A percentile compares a stretch with the other conserved stretches of the same genome.
Evolutionary conservation across 768 basidiomycete genomes (phyloP).

Genomic region (Auricularia sp.): DNA sequence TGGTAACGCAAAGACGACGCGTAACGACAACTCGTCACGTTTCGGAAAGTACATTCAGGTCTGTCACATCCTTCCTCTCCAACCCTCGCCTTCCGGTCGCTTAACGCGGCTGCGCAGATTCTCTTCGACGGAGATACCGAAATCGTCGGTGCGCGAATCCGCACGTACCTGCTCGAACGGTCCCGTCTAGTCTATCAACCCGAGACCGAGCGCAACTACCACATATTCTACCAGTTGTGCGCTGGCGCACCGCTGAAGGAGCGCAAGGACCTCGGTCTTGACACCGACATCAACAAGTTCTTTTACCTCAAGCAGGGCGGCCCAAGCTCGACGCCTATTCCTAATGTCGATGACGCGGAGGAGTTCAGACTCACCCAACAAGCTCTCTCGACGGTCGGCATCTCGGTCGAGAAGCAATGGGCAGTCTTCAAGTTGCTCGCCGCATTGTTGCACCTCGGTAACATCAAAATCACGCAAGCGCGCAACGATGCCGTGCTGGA

Average conservation of each 20-base stretch:
- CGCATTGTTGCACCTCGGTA: constrained; percentile 92
- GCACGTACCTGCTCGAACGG: constrained; percentile 95
- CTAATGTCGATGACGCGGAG: constrained; percentile 90
- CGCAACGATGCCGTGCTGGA: constrained; percentile 78
- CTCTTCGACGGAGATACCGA: constrained; percentile 92
- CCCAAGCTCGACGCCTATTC: constrained; percentile 72
- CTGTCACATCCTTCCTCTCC: constrained; percentile 14
- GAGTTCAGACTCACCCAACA: constrained; percentile 92
- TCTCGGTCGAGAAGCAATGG: constrained; percentile 97
- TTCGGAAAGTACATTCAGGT: constrained; percentile 99
- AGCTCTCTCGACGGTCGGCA: constrained; percentile 93
- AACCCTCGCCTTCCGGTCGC: not conserved
- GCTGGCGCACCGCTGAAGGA: constrained; percentile 93
- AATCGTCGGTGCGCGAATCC: constrained; percentile 97
- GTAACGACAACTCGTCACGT: constrained; percentile 97
- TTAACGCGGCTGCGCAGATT: constrained; percentile 45
- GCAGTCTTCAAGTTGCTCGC: constrained; percentile 91
- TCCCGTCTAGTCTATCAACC: constrained; percentile 98
- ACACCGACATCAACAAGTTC: constrained; percentile 78
- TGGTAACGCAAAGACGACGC: constrained; percentile 97
- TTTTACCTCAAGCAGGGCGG: constrained; percentile 92
- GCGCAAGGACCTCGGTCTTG: constrained; percentile 87
- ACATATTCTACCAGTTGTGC: constrained; percentile 99
- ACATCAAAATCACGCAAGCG: constrained; percentile 78
- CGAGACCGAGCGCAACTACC: constrained; percentile 93